Evolutionary conservation across 2,329 filamentous ascomycete genomes (phyloP).

Genomic region (Albifimbria verrucaria): DNA sequence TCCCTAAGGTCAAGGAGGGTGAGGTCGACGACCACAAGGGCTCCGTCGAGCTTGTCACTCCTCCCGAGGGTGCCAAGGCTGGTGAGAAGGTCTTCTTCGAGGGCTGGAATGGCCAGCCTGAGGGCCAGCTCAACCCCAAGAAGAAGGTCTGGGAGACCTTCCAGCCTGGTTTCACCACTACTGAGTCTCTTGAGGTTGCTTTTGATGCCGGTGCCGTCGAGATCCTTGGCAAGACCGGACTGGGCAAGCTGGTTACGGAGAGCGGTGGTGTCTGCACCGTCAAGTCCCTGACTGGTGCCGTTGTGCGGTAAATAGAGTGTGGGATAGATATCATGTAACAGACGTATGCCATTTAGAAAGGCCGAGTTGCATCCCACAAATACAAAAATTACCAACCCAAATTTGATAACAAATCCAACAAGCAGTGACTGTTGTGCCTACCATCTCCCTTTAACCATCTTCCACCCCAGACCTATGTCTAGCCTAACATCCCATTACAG

Average conservation of each 20-base stretch:
- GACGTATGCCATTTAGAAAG: no score
- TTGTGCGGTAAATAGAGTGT: constrained; percentile 64
- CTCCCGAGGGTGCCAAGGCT: constrained; percentile 73
- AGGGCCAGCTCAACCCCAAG: constrained; percentile 94
- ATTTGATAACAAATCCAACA: no score
- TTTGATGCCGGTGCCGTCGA: constrained; percentile 80
- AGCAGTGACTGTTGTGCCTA: no score
- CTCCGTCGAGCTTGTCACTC: constrained; percentile 86
- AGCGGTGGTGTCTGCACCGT: constrained; percentile 80
- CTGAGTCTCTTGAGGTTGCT: constrained; percentile 72
- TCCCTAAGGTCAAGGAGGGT: constrained; percentile 77
- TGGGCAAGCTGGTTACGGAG: constrained; percentile 70
- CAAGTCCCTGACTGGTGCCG: constrained; percentile 72
- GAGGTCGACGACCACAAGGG: constrained; percentile 82
- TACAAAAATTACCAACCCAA: no score
- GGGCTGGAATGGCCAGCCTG: constrained; percentile 89
- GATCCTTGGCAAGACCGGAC: constrained; percentile 67
- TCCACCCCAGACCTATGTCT: no score
- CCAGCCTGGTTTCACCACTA: constrained; percentile 95
- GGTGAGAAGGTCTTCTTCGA: constrained; percentile 92
- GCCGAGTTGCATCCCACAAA: no score
- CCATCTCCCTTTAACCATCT: no score
- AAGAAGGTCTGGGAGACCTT: constrained; percentile 99
- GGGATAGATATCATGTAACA: neutral
- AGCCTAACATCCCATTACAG: no score